These are phyloP conservation scores for Candida coleopterorum DNA, from an alignment of 805 yeast genomes.

Conservation along the genomic window DNA sequence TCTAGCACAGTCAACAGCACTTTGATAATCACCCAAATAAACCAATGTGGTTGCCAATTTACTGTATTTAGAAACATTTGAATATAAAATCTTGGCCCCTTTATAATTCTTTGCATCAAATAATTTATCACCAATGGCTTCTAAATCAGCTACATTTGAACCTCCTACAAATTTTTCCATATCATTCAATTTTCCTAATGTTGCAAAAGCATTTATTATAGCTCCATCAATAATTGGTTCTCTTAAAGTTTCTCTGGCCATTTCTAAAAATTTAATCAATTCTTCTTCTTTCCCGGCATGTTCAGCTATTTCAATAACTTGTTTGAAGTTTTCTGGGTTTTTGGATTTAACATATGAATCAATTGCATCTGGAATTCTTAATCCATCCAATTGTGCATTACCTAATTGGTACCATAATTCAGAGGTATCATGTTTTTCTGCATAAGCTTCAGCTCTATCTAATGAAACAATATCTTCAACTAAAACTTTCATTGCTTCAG, in stretches of 20 bases:
- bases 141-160: conserved; percentile 90
- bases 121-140: conserved; percentile 86
- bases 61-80: conserved; percentile 87
- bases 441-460: conserved; percentile 91
- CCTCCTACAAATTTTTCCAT: conserved; percentile 81
- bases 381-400: conserved; percentile 91
- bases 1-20: conserved; percentile 98
- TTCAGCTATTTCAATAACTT: conserved; percentile 89
- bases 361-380: conserved; percentile 87
- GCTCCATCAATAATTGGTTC: conserved; percentile 95
- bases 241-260: conserved; percentile 89
- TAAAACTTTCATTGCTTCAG: conserved; percentile 82
- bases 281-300: conserved; percentile 97
- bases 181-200: conserved; percentile 66
- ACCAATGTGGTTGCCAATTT: conserved; percentile 96
- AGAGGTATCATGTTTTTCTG: conserved; percentile 80
- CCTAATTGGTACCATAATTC: conserved; percentile 95
- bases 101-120: conserved; percentile 77
- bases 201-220: conserved; percentile 80
- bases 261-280: conserved; percentile 73
- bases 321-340: conserved; percentile 84
- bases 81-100: conserved; percentile 86
- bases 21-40: conserved; percentile 85
- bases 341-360: conserved; percentile 87
- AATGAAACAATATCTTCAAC: conserved; percentile 91